Evolutionary conservation across 352 stramenopile genomes (phyloP).

Genomic region (Phytophthora podocarpi): DNA sequence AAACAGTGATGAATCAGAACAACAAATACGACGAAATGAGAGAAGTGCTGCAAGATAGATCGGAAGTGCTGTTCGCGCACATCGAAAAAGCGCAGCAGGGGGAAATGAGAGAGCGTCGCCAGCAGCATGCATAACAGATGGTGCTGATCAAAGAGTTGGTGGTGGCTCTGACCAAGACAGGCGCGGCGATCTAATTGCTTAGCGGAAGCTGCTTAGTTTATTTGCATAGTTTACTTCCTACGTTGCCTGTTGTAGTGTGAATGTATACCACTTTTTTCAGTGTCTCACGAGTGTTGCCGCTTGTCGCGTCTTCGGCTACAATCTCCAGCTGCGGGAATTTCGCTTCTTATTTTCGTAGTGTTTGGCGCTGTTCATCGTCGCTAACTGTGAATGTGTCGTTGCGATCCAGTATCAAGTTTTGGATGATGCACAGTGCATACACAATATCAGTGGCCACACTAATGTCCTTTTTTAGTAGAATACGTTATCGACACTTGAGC

Average conservation of each 20-base stretch:
- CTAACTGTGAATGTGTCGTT: neutral
- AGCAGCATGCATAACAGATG: neutral
- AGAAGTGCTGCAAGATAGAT: neutral
- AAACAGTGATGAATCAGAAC: neutral
- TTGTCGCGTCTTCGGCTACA: neutral
- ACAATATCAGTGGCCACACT: neutral
- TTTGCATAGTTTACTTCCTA: too few relatives aligned
- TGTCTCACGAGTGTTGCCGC: neutral
- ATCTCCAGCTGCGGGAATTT: neutral
- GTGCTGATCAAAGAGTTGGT: neutral
- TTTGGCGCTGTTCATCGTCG: neutral
- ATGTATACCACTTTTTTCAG: constrained; percentile 1
- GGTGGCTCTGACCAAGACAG: too few relatives aligned
- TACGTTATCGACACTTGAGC: neutral
- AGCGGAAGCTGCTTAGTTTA: too few relatives aligned
- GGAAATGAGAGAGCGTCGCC: neutral
- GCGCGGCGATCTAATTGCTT: too few relatives aligned
- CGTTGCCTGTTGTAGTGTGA: too few relatives aligned
- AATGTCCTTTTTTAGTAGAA: neutral
- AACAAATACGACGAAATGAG: neutral
- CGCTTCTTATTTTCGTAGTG: neutral
- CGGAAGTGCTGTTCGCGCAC: neutral
- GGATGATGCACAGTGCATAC: neutral
- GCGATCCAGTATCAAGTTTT: neutral
- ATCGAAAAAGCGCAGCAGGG: neutral